These are phyloP conservation scores for Massarina eburnea DNA, from an alignment of 2,329 filamentous ascomycete genomes.

Conservation along the genomic window DNA sequence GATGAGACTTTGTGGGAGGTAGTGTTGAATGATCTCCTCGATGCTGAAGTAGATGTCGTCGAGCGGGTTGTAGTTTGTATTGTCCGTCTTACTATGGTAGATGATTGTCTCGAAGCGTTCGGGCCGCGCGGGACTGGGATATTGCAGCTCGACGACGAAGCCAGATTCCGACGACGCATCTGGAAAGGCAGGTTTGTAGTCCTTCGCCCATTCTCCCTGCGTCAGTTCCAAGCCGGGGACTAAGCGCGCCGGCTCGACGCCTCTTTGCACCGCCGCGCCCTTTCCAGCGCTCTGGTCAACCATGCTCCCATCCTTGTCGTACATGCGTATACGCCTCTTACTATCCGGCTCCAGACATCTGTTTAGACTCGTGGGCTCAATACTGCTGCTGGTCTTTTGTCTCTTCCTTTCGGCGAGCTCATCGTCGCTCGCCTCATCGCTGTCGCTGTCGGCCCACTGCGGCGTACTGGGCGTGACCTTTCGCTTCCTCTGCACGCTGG, in stretches of 20 bases:
- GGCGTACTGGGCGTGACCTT: constrained; percentile 38
- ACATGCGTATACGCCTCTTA: constrained; percentile 34
- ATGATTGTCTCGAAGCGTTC: constrained; percentile 55
- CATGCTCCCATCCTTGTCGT: constrained; percentile 13
- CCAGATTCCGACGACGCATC: constrained; percentile 41
- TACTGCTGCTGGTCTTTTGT: constrained; percentile 39
- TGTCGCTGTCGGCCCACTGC: constrained; percentile 33
- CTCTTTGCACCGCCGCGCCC: constrained; percentile 13
- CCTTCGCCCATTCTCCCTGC: constrained; percentile 42
- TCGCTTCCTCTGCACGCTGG: constrained; percentile 33
- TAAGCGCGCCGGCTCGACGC: constrained; percentile 21
- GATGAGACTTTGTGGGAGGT: constrained; percentile 71
- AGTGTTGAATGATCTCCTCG: constrained; percentile 66
- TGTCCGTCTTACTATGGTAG: constrained; percentile 15
- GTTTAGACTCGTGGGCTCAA: constrained; percentile 39
- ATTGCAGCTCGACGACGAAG: constrained; percentile 70
- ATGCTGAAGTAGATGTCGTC: constrained; percentile 70
- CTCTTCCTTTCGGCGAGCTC: constrained; percentile 33
- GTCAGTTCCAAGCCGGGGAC: constrained; percentile 48
- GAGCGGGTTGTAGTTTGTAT: constrained; percentile 57
- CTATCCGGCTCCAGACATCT: constrained; percentile 40
- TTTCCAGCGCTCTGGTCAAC: constrained; percentile 1
- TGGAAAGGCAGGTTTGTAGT: constrained; percentile 56
- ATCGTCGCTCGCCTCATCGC: constrained; percentile 31
- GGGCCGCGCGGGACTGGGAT: constrained; percentile 71